Evolutionary conservation across 1,139 yeast species (phyloP).

Genomic region (Saccharomycopsis hybrid): DNA sequence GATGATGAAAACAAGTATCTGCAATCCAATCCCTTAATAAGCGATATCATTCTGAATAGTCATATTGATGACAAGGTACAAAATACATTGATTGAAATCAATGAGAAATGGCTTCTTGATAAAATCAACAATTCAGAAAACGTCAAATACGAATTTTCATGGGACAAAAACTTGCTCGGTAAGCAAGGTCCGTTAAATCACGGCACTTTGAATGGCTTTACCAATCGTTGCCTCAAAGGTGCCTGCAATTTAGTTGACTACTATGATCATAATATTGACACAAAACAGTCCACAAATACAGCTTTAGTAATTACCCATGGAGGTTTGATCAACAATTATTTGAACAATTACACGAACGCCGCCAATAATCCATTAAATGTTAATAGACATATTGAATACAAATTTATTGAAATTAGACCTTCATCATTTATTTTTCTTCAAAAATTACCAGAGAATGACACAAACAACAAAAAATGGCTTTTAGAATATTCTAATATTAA

Average conservation of each 20-base stretch:
- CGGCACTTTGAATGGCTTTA: conserved; percentile 3
- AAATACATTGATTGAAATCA: conserved; percentile 2
- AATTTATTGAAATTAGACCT: conserved; percentile 14
- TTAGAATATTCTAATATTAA: conserved; percentile 15
- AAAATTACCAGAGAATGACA: not conserved
- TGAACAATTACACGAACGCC: conserved; percentile 12
- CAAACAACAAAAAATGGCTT: conserved; percentile 9
- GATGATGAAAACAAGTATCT: too few relatives aligned
- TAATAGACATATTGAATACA: conserved; percentile 4
- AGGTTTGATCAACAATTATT: conserved; percentile 14
- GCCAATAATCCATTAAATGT: not conserved
- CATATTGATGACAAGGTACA: conserved; percentile 3
- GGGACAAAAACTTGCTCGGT: conserved; percentile 16
- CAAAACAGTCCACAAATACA: not conserved
- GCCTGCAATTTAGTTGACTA: conserved; percentile 5
- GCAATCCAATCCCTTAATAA: too few relatives aligned
- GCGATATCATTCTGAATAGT: not conserved
- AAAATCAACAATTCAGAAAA: not conserved
- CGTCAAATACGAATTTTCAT: conserved; percentile 1
- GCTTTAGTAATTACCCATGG: conserved; percentile 16
- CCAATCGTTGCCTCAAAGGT: conserved; percentile 13
- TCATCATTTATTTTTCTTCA: conserved; percentile 13
- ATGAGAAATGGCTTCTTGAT: conserved; percentile 4
- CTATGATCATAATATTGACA: not conserved
- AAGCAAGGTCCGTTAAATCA: conserved; percentile 5